Percentiles rank a stretch among this genome's conserved stretches.
These are phyloP conservation scores for Mycena sanguinolenta DNA, from an alignment of 768 basidiomycete species.

Conservation along the genomic window DNA sequence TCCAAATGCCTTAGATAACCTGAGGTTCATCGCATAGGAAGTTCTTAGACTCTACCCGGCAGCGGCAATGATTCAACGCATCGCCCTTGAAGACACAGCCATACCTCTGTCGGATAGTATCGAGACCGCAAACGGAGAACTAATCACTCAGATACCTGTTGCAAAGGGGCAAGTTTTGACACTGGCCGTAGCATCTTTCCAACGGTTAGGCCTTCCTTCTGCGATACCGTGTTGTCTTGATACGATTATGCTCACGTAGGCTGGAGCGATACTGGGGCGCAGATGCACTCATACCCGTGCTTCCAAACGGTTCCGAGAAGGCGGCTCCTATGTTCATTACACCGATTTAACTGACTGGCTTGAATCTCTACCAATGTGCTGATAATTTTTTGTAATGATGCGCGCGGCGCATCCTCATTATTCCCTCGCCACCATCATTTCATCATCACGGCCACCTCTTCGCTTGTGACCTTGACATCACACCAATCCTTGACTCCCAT, in stretches of 20 bases:
- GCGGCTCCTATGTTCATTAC: conserved; percentile 12
- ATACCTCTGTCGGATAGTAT: conserved; percentile 18
- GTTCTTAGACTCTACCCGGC: conserved; percentile 28
- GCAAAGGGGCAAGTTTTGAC: conserved; percentile 27
- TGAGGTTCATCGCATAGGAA: conserved; percentile 16
- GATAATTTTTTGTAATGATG: too few species aligned
- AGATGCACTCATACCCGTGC: not conserved
- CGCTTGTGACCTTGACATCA: too few species aligned
- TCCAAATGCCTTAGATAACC: too few species aligned
- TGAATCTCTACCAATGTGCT: too few species aligned
- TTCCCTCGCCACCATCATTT: too few species aligned
- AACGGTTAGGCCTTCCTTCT: not conserved
- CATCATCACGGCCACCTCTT: too few species aligned
- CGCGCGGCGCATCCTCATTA: too few species aligned
- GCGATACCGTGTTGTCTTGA: too few species aligned
- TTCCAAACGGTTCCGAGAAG: not conserved
- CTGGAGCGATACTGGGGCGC: not conserved
- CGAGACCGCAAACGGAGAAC: conserved; percentile 1
- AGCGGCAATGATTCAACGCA: not conserved
- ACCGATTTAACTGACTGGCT: not conserved
- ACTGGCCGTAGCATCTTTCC: conserved; percentile 9
- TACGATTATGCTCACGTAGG: not conserved
- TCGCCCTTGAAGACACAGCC: conserved; percentile 7
- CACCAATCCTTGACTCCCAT: too few species aligned
- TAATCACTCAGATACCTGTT: conserved; percentile 5